Evolutionary conservation across 495 filamentous ascomycete species (phyloP), one percentile per base, ranked within the genome.

Genomic region (Halenospora varia): DNA sequence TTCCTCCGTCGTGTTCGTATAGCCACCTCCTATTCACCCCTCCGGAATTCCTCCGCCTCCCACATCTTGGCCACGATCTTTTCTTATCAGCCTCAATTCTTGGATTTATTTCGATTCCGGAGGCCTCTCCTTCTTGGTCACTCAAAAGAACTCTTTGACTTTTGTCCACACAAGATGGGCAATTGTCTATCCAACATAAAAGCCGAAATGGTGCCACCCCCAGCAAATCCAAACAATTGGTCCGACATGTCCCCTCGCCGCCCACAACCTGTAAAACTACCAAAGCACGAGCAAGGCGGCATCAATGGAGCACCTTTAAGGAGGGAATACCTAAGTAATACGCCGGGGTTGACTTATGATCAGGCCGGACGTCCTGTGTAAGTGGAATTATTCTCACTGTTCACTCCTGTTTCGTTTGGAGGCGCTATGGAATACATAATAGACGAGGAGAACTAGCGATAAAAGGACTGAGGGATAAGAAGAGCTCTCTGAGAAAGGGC

Each of bases 361-460:
- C 48, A 51, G 22, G 48, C 48, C n/a, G 48, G 48, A 13, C 10
- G 48, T n/a, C 48, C 48, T 25, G 48, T 51, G 48, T 51, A 18
- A 15, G 48, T 50, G 9, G 29, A 13, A 35, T 35, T 35, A 8
- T 8, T 48, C 11, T 20, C 11, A 20, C 22, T 10, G 2, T 46
- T 46, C 17, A 4, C 13, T 35, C 29, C 29, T 4, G 29, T 13
- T 35, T 35, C 13, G 4, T 35, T 35, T n/a, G n/a, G n/a, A n/a
- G n/a, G n/a, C n/a, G n/a, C n/a, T n/a, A n/a, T n/a, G n/a, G n/a
- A n/a, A n/a, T n/a, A n/a, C n/a, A n/a, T n/a, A 35, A 6, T 35
- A 6, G 29, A 35, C 6, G 29, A 35, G 4, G 29, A 35, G 29
- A 13, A 35, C 13, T 35, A 13, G 4, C 6, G 29, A 35, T 35